Evolutionary conservation across 78 protist genomes (phyloP), one percentile per base, ranked within the genome.

Genomic region (Dictyostelium purpureum): DNA sequence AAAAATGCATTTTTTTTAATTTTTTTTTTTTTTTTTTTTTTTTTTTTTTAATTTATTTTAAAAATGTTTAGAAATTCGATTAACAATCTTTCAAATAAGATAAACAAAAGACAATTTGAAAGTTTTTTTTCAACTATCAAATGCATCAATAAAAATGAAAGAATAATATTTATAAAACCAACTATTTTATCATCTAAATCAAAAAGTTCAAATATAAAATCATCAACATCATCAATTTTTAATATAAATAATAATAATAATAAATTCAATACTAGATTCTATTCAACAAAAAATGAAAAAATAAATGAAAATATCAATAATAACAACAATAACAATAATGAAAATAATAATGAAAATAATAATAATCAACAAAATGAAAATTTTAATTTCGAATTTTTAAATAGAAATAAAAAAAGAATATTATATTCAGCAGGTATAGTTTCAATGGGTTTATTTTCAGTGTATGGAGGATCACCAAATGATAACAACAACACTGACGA

Each of bases 401-500:
- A 74, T 16, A 33, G 21, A 31, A 51, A 74, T 33, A 74, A 74
- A 49, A 74, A 33, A 19, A 51, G 26, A 14, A 33, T 74, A 21
- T 74, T 74, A 19, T 74, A 26, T 49, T 74, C 80, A 33, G 3
- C 37, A 31, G 80, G 80, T 49, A 33, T 74, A 19, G 40, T 26
- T n/a, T 28, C 42, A 7, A 18, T 45, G 24, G 80, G 42, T 33
- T 3, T 49, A 21, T 51, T n/a, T 24, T 16, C 38, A 28, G 3
- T 47, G 7, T 45, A 40, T 21, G 47, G 51, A 19, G 14, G 38
- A 19, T 7, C n/a, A 6, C 3, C 19, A n/a, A 28, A 2, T 5
- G 24, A 49, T 19, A 45, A 49, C 11, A 11, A 14, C 7, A 14
- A 6, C 10, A 28, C 12, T 14, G 31, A 21, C 3, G 21, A 28